Conservation (phyloP, 257 asterid genomes). For the Oldenlandia corymbosa region DNA sequence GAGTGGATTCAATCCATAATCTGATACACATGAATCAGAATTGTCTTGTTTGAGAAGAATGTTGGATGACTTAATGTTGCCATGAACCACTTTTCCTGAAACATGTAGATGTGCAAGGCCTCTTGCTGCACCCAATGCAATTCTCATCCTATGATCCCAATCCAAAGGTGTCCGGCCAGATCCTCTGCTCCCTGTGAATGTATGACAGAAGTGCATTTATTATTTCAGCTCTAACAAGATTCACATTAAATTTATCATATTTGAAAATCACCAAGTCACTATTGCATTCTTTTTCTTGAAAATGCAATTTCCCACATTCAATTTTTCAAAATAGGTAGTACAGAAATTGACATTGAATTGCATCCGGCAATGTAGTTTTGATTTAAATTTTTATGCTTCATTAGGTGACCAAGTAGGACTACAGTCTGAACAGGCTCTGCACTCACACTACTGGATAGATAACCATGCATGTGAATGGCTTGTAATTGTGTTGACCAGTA, state of each 20-base stretch:
- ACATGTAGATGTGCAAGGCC: slow-evolving; percentile 80
- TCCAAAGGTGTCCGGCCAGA: slow-evolving; percentile 95
- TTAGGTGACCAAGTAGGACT: too few relatives aligned
- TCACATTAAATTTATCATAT: neutral
- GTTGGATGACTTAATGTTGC: slow-evolving; percentile 94
- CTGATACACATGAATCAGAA: slow-evolving; percentile 59
- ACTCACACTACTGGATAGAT: too few relatives aligned
- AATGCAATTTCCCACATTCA: neutral
- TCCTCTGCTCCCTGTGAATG: slow-evolving; percentile 80
- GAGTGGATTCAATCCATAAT: slow-evolving; percentile 73
- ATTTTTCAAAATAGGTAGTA: too few relatives aligned
- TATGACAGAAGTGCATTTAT: neutral
- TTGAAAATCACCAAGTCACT: neutral
- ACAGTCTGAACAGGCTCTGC: too few relatives aligned
- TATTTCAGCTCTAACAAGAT: too few relatives aligned
- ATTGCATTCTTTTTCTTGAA: slow-evolving; percentile 6
- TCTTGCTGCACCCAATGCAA: slow-evolving; percentile 71
- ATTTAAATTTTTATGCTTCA: too few relatives aligned
- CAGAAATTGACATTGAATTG: too few relatives aligned
- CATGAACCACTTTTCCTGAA: slow-evolving; percentile 65
- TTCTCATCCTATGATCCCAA: slow-evolving; percentile 81
- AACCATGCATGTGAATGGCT: too few relatives aligned
- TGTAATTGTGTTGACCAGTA: neutral
- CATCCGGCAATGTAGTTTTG: too few relatives aligned
- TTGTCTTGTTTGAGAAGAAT: slow-evolving; percentile 72